phyloP scores from a whole-genome alignment of 805 yeast genomes.

The Priceomyces medius region DNA sequence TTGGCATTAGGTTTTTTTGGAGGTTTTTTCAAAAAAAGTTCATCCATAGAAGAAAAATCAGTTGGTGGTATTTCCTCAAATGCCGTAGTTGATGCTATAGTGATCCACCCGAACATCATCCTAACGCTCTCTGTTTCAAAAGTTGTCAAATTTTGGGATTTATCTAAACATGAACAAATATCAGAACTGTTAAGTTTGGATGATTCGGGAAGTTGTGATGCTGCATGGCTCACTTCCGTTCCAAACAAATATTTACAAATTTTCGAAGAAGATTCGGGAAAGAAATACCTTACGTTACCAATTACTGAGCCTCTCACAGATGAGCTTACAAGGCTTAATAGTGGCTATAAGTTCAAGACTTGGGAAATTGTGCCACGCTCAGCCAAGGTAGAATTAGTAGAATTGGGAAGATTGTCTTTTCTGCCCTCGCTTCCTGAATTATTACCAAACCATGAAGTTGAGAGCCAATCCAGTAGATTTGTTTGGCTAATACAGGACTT shows the following conservation, averaged over 20 bases:
- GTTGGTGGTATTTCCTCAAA: constrained; percentile 39
- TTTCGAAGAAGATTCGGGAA: constrained; percentile 7
- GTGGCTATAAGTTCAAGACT: constrained; percentile 21
- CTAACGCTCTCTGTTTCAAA: constrained; percentile 57
- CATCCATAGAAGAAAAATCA: constrained; percentile 16
- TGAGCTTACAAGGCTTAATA: constrained; percentile 8
- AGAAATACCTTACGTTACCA: constrained; percentile 16
- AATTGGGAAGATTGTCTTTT: constrained; percentile 15
- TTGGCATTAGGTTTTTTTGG: constrained; percentile 28
- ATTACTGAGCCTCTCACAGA: constrained; percentile 13
- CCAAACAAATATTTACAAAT: constrained; percentile 32
- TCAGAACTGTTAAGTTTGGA: constrained; percentile 15
- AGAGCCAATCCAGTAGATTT: constrained; percentile 18
- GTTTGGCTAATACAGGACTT: constrained; percentile 51
- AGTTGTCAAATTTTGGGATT: constrained; percentile 59
- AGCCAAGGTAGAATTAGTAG: constrained; percentile 8
- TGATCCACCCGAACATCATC: constrained; percentile 34
- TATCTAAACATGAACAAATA: constrained; percentile 32
- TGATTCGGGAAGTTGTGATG: constrained; percentile 5
- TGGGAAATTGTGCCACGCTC: constrained; percentile 21
- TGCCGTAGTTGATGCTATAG: constrained; percentile 43
- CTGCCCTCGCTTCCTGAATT: constrained; percentile 16
- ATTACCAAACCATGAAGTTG: neutral
- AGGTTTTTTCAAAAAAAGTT: constrained; percentile 18
- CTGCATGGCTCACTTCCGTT: constrained; percentile 27